phyloP scores from a whole-genome alignment of 805 yeast species.

The Suhomyces canberraensis region DNA sequence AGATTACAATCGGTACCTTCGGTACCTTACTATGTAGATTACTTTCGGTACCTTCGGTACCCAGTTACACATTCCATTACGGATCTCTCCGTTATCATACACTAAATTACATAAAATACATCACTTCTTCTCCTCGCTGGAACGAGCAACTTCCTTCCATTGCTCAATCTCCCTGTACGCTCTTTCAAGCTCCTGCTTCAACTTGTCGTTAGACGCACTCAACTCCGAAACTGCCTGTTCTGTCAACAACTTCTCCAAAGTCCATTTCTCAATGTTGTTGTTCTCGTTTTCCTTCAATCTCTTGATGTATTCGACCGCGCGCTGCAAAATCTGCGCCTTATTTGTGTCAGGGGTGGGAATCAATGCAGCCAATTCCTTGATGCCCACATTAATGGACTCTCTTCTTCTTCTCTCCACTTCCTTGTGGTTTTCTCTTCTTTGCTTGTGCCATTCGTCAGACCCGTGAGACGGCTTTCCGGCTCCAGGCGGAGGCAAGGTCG shows the following conservation, averaged over 20 bases:
- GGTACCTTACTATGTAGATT: too few species aligned
- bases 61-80: too few species aligned
- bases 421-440: slow-evolving; percentile 87
- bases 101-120: slow-evolving; percentile 7
- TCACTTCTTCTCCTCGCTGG: slow-evolving; percentile 13
- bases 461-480: slow-evolving; percentile 60
- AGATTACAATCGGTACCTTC: too few species aligned
- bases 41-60: too few species aligned
- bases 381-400: slow-evolving; percentile 84
- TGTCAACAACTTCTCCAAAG: slow-evolving; percentile 84
- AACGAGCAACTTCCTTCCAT: slow-evolving; percentile 52
- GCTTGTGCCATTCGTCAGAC: slow-evolving; percentile 78
- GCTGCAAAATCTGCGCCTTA: slow-evolving; percentile 82
- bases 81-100: too few species aligned
- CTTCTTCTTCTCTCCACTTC: slow-evolving; percentile 94
- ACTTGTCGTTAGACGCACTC: slow-evolving; percentile 78
- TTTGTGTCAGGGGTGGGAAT: slow-evolving; percentile 83
- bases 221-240: slow-evolving; percentile 90
- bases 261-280: slow-evolving; percentile 90
- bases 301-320: slow-evolving; percentile 88
- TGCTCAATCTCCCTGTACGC: slow-evolving; percentile 90
- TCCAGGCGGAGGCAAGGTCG: slow-evolving; percentile 26
- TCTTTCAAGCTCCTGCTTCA: slow-evolving; percentile 82
- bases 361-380: slow-evolving; percentile 69
- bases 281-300: slow-evolving; percentile 87